Evolutionary conservation across 495 filamentous ascomycete genomes (phyloP).

Genomic region (Thozetella sp.): DNA sequence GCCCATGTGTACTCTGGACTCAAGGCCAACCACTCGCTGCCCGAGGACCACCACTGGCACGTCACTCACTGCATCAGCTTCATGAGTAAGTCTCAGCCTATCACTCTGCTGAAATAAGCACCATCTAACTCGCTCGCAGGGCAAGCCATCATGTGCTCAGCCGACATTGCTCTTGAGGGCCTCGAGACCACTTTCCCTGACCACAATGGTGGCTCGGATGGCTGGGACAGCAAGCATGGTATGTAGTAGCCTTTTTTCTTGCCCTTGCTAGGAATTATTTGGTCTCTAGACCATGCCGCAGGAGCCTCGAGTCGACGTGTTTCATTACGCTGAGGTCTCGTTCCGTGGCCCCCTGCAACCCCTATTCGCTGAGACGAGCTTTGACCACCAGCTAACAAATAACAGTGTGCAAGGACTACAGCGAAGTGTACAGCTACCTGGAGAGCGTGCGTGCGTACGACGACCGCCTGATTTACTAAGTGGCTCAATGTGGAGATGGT

Average conservation of each 20-base stretch:
- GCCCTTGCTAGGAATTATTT: not conserved
- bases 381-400: not conserved
- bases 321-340: too few relatives aligned
- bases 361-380: not conserved
- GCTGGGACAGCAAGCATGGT: conserved; percentile 49
- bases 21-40: conserved; percentile 31
- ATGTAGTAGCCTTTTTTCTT: conserved; percentile 8
- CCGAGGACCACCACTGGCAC: conserved; percentile 50
- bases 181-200: conserved; percentile 46
- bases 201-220: conserved; percentile 45
- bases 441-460: conserved; percentile 48
- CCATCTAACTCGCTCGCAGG: not conserved
- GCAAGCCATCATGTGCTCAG: conserved; percentile 45
- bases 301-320: too few relatives aligned
- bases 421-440: conserved; percentile 35
- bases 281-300: not conserved
- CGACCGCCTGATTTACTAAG: conserved; percentile 42
- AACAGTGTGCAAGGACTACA: conserved; percentile 41
- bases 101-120: not conserved
- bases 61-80: conserved; percentile 54
- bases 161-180: conserved; percentile 44
- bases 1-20: conserved; percentile 46
- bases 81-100: conserved; percentile 25
- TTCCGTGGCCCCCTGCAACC: not conserved
- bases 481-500: not conserved